A percentile compares a stretch with the other conserved stretches of the same genome.
Conservation (phyloP, 345 rosid species). For the Brassica rapa region DNA sequence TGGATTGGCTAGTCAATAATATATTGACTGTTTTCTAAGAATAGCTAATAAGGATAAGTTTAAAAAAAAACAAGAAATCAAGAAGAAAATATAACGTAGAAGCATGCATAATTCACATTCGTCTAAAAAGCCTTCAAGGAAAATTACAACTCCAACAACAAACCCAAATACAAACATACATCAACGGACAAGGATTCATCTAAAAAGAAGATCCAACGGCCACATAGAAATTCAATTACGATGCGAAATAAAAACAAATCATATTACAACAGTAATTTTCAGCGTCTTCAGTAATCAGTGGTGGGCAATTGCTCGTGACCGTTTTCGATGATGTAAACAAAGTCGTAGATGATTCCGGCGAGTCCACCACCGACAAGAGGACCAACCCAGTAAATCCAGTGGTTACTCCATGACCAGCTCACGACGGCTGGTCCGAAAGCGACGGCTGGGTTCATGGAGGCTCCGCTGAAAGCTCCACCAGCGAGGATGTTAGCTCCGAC, state of each 20-base stretch:
- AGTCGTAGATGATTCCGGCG: conserved; percentile 77
- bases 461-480: conserved; percentile 86
- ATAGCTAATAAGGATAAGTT: not conserved
- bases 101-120: conserved; percentile 11
- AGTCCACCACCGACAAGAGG: conserved; percentile 85
- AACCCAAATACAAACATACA: conserved; percentile 30
- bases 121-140: conserved; percentile 2
- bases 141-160: conserved; percentile 31
- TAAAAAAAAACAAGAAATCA: not conserved
- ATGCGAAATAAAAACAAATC: conserved; percentile 17
- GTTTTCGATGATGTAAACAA: conserved; percentile 51
- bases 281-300: conserved; percentile 58
- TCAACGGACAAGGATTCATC: conserved; percentile 23
- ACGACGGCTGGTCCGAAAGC: conserved; percentile 94
- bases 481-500: conserved; percentile 91
- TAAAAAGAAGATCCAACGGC: conserved; percentile 32
- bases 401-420: conserved; percentile 83
- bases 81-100: not conserved
- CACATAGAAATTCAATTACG: conserved; percentile 27
- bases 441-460: conserved; percentile 97
- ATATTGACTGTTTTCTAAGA: not conserved
- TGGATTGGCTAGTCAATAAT: not conserved
- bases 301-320: conserved; percentile 69
- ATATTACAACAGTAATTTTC: conserved; percentile 18
- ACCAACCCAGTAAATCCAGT: conserved; percentile 96